phyloP scores from a whole-genome alignment of 768 basidiomycete genomes.

The Pluteus cervinus region DNA sequence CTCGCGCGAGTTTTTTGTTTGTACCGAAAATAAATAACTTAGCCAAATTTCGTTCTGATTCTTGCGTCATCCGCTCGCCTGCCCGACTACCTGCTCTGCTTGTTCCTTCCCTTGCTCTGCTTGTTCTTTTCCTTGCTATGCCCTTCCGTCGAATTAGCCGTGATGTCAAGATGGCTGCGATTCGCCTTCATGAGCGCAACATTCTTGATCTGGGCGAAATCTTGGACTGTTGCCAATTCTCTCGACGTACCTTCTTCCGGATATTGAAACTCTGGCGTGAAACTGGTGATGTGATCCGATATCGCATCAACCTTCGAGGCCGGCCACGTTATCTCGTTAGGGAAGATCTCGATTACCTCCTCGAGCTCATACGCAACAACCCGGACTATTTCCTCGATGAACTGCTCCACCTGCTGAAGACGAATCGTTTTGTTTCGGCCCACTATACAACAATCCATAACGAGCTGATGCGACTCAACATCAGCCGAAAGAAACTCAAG shows the following conservation, averaged over 20 bases:
- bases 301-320: not conserved
- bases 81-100: too few relatives aligned
- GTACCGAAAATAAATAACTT: constrained; percentile 1
- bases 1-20: not conserved
- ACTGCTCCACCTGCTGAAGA: constrained; percentile 14
- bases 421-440: constrained; percentile 21
- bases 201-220: constrained; percentile 1
- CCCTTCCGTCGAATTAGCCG: not conserved
- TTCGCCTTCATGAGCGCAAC: constrained; percentile 4
- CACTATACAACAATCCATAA: constrained; percentile 23
- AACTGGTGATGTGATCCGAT: constrained; percentile 4
- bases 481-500: constrained; percentile 21
- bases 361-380: not conserved
- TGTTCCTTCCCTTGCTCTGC: too few relatives aligned
- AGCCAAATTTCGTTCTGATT: not conserved
- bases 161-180: constrained; percentile 3
- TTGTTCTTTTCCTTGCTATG: constrained; percentile 1
- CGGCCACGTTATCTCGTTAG: not conserved
- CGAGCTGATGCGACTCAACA: constrained; percentile 16
- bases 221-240: not conserved
- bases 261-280: constrained; percentile 1
- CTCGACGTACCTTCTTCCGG: not conserved
- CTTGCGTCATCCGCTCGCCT: too few relatives aligned
- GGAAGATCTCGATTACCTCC: constrained; percentile 1
- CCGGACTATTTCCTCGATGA: constrained; percentile 25